Base-by-base conservation (phyloP, 75 land plant species). In the Selaginella moellendorffii region DNA sequence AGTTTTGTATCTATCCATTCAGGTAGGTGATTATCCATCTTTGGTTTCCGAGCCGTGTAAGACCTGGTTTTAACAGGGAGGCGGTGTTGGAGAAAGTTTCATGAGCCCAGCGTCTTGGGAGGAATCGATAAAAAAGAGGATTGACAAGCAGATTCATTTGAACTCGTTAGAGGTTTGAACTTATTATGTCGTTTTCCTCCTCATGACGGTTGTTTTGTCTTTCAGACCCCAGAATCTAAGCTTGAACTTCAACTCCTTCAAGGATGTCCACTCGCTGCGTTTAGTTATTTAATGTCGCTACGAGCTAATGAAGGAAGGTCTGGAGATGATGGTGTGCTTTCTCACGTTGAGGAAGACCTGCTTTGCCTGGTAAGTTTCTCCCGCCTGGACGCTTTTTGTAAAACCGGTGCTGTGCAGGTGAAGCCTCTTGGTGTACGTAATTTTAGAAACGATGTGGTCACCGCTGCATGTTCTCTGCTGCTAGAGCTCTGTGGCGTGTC, bases 401-500 rank as follows among this genome's bases (percentile, higher is more conserved):
- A 36, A 36, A 36, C 14, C 14, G 46, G 5, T 36, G n/a, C 8
- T 62, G 62, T 77, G 69, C 78, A 95, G 99, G 85, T 89, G 5
- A 65, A 80, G 26, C 90, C 87, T 23, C 78, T 92, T 29, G 90
- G 87, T 51, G 72, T 92, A 31, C 64, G 46, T 30, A 79, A 95
- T 67, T 89, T 77, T 77, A 86, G 82, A 29, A 80, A 95, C 62
- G 30, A 83, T 31, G 77, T 77, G 17, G 60, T 89, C 73, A 87
- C 83, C 61, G 80, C 96, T 28, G 81, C 99, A 29, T 85, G 87
- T 71, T 75, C 82, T 52, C 83, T 80, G 67, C 71, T 95, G 24
- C 52, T 88, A 65, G 99, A 95, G 64, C 81, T 95, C 54, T 89
- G 96, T 82, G 99, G 99, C 8, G 54, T 92, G 26, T 81, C 96